Evolutionary conservation across 805 yeast genomes (phyloP), one percentile per base, ranked within the genome.

Genomic region (Saturnispora dispora): DNA sequence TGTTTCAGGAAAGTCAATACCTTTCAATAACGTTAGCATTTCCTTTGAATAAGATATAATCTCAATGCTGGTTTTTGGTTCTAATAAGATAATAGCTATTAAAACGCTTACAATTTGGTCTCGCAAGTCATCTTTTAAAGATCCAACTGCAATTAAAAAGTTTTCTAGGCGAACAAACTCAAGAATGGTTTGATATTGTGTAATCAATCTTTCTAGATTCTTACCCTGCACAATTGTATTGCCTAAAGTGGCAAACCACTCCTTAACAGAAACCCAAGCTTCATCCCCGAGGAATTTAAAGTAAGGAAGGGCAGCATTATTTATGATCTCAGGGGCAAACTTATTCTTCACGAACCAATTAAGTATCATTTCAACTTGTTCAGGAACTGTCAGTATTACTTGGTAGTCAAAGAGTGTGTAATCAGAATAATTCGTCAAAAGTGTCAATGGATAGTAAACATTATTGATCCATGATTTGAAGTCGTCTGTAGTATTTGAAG

Each of bases 21-120:
- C 11, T 32, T 55, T 52, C 15, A 64, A 37, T 13, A 49, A 51
- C 1, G 46, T 57, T 9, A 66, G 35, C 3, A 63, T 54, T 46
- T 66, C 65, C 48, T 65, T 65, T 53, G 64, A 57, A 33, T 51
- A 48, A 10, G 62, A 49, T 47, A 61, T 60, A 0, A 58, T 51
- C 32, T 58, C 57, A 28, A 64, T 49, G 0, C 64, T 57, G 1
- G 62, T 61, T 11, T 51, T 54, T 1, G 65, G 66, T 27, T 58
- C 59, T 11, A 63, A 39, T 45, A 58, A 65, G 2, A 66, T 53
- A 1, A 50, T 52, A 2, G 65, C 46, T 8, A 65, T 13, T 0
- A 65, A 28, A 4, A 55, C 53, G 7, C 52, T 39, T 5, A 58
- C 60, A 52, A 64, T 58, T 7, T 55, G 28, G 15, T 51, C 32